These are phyloP conservation scores for Penicillium angulare DNA, from an alignment of 495 filamentous ascomycete species.

Conservation along the genomic window DNA sequence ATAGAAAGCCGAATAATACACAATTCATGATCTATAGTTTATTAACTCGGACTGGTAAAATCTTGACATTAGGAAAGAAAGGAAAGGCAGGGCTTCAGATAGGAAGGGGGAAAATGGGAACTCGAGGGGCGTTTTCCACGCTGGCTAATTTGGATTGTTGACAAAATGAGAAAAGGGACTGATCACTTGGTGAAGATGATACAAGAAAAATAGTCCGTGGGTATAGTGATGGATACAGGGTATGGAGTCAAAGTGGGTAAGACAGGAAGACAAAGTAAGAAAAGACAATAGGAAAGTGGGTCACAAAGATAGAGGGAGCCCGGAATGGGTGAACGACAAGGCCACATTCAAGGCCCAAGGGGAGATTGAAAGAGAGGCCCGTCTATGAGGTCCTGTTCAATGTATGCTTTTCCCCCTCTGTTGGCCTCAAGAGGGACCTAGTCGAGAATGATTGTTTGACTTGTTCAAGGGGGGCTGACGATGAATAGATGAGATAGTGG, in stretches of 20 bases:
- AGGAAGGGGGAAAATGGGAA: not conserved
- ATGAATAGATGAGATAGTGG: too few species aligned
- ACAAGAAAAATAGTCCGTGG: slow-evolving; percentile 20
- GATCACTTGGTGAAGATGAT: slow-evolving; percentile 10
- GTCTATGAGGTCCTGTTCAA: too few species aligned
- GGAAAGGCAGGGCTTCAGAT: too few species aligned
- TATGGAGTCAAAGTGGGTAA: slow-evolving; percentile 17
- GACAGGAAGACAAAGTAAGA: not conserved
- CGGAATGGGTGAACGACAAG: too few species aligned
- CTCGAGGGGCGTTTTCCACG: not conserved
- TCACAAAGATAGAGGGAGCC: too few species aligned
- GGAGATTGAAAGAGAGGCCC: too few species aligned
- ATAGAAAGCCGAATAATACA: not conserved
- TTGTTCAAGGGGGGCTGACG: too few species aligned
- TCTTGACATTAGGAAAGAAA: not conserved
- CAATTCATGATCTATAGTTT: slow-evolving; percentile 1
- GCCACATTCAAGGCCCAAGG: too few species aligned
- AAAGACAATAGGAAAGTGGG: slow-evolving; percentile 2
- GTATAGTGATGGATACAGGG: slow-evolving; percentile 36
- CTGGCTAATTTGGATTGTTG: slow-evolving; percentile 9
- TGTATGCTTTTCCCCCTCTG: too few species aligned
- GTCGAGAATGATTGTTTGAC: too few species aligned
- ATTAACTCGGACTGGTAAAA: not conserved
- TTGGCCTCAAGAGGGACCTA: too few species aligned
- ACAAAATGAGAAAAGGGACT: slow-evolving; percentile 7